Percentiles rank a stretch among this genome's conserved stretches.
Conservation (phyloP, 768 basidiomycete species). For the Trametes elegans region DNA sequence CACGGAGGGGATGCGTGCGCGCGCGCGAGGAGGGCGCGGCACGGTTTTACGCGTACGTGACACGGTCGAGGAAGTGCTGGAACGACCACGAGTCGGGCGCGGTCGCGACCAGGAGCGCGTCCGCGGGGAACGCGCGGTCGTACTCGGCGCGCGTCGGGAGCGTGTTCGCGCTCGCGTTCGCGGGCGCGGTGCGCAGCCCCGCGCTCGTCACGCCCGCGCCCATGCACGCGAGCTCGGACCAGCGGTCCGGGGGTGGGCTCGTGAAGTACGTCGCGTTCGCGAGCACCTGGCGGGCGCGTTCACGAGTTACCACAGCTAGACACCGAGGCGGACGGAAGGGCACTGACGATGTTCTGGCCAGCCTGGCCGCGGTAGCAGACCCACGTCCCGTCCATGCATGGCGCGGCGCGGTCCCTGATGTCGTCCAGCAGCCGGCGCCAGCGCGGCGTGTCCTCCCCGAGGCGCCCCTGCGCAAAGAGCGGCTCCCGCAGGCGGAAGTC, state of each 20-base stretch:
- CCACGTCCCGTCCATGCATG: background rate
- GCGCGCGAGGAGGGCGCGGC: too few relatives aligned
- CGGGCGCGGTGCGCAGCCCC: background rate
- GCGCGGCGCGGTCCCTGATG: background rate
- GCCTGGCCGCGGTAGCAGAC: background rate
- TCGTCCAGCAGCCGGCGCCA: background rate
- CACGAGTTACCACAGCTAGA: background rate
- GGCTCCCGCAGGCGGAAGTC: background rate
- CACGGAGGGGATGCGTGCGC: too few relatives aligned
- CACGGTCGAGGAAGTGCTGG: background rate
- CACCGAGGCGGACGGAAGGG: too few relatives aligned
- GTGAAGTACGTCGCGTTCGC: background rate
- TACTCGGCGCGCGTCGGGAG: background rate
- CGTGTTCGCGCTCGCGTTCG: background rate
- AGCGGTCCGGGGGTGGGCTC: background rate
- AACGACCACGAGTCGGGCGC: conserved; percentile 1
- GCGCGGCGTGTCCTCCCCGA: background rate
- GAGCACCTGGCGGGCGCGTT: background rate
- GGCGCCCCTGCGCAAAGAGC: background rate
- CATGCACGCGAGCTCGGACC: background rate
- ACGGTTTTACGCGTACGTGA: too few relatives aligned
- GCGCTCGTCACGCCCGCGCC: background rate
- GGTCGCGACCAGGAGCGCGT: background rate
- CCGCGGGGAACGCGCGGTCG: background rate
- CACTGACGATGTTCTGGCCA: background rate